These are phyloP conservation scores for Trametes cinnabarina DNA, from an alignment of 768 basidiomycete species.

Conservation along the genomic window DNA sequence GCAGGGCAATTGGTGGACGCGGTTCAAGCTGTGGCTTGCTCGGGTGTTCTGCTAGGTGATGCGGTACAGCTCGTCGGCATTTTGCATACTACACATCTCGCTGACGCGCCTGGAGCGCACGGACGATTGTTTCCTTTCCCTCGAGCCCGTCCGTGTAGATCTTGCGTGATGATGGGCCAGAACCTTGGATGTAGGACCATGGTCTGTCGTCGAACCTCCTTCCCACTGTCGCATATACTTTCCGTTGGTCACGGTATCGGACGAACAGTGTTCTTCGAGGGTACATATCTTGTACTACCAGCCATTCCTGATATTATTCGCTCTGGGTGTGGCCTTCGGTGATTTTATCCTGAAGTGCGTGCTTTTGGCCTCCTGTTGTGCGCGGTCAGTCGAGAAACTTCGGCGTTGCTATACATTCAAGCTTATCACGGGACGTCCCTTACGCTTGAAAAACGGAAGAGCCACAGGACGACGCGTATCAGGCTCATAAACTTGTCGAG, in stretches of 20 bases:
- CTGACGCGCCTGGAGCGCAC: slow-evolving; percentile 11
- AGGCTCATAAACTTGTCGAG: slow-evolving; percentile 5
- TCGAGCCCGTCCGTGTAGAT: slow-evolving; percentile 8
- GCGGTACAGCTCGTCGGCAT: neutral
- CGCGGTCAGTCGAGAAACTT: neutral
- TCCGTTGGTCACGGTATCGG: neutral
- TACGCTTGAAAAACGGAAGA: neutral
- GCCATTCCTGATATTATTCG: slow-evolving; percentile 16
- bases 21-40: slow-evolving; percentile 78
- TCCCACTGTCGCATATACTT: neutral
- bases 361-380: neutral
- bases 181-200: slow-evolving; percentile 3
- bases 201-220: neutral
- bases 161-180: slow-evolving; percentile 4
- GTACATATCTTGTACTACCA: slow-evolving; percentile 22
- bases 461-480: neutral
- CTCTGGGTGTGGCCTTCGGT: slow-evolving; percentile 12
- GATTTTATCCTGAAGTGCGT: neutral
- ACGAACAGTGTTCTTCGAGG: neutral
- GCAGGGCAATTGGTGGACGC: slow-evolving; percentile 77
- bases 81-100: neutral
- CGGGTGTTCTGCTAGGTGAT: slow-evolving; percentile 63
- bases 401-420: neutral
- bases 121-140: neutral
- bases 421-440: neutral